Evolutionary conservation across 257 asterid genomes (phyloP).

Genomic region (Verbena officinalis): DNA sequence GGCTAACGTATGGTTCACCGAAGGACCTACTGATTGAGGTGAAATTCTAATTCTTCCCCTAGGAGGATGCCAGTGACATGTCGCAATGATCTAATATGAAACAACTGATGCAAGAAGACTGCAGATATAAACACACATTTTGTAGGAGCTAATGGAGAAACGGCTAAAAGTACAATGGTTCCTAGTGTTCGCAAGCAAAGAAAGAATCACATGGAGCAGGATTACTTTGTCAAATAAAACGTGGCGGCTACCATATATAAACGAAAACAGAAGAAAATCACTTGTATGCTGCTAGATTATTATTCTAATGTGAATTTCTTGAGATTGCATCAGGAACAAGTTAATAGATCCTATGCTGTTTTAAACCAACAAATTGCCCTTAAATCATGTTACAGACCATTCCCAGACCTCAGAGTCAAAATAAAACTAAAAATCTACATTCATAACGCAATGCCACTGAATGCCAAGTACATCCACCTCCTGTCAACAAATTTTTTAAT

Average conservation of each 20-base stretch:
- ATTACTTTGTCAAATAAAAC: neutral
- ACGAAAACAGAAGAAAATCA: neutral
- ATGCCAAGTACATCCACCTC: neutral
- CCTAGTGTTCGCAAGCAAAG: neutral
- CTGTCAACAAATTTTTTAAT: neutral
- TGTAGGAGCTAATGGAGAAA: neutral
- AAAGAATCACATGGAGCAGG: conserved; percentile 6
- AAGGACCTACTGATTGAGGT: no score
- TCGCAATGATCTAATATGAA: neutral
- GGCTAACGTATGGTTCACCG: no score
- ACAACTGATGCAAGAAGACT: neutral
- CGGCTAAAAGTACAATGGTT: neutral
- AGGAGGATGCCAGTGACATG: neutral
- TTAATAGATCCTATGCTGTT: neutral
- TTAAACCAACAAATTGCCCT: neutral
- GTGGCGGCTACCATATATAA: neutral
- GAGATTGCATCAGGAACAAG: neutral
- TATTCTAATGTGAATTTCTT: conserved; percentile 4
- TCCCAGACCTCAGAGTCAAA: neutral
- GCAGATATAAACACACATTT: neutral
- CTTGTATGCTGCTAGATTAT: neutral
- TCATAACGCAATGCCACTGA: neutral
- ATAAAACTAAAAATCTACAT: neutral
- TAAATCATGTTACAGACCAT: neutral
- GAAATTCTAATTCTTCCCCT: neutral